Base-by-base conservation (phyloP, 805 yeast species). In the Tetrapisispora iriomotensis region DNA sequence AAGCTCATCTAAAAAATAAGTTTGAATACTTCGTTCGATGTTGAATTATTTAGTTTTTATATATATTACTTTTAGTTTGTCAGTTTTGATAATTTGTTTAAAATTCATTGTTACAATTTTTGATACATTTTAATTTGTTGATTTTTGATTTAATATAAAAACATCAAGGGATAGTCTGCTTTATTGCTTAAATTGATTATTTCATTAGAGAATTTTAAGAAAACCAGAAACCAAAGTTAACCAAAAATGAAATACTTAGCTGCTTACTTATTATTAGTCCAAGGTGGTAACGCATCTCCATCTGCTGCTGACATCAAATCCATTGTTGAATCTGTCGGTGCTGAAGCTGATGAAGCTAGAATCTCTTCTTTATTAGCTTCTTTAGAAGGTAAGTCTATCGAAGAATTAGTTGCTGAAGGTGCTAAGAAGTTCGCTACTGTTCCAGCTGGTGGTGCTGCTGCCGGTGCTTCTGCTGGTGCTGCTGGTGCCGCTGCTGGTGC, bases 191-290 rank as follows among this genome's bases (percentile, higher is more conserved):
- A 56, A 59, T 48, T 56, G 63, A 59, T 59, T 59, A 59, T 59
- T 59, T 56, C 59, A 53, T 38, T 32, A 44, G 36, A 32, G 23
- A 40, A 24, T 32, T n/a, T n/a, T 15, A 37, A 38, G 30, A 19
- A 25, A 19, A 13, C 29, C 37, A 40, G 44, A 40, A 48, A 35
- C 23, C 39, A 38, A 46, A 39, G 25, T 37, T 28, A 37, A 21
- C 33, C 33, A 21, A 43, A 57, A 71, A 76, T 83, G 92, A 83
- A 82, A 74, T 83, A 83, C 80, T 75, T 83, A 74, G 94, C 94
- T 72, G 90, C 94, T 72, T 83, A 83, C 76, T 80, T 83, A 71
- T 78, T 83, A 72, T 80, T 83, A 68, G 81, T 71, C 63, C 83
- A 82, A 71, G 86, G 88, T 70, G 92, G 90, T 71, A 81, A 79